Evolutionary conservation across 805 yeast species (phyloP), one percentile per base, ranked within the genome.

Genomic region (Teunomyces tritomae): DNA sequence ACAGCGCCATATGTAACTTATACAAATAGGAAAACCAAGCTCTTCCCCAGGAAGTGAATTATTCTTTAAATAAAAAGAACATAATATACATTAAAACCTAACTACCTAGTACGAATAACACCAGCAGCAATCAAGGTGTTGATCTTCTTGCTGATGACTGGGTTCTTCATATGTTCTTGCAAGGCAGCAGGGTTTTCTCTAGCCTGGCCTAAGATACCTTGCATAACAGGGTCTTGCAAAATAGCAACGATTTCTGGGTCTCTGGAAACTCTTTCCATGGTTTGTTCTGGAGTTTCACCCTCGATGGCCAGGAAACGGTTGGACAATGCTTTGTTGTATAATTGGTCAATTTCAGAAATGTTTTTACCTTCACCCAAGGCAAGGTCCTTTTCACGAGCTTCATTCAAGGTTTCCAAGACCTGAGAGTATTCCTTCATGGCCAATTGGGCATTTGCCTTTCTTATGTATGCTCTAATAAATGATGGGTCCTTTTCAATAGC

Each of bases 81-180:
- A 40, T 48, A 34, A 39, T 34, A 30, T 26, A 33, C 26, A 37
- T 37, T 24, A 37, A 37, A 37, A 11, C 36, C 13, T n/a, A 9
- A 14, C 51, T 65, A 85, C 64, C 96, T 84, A 28, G 96, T 89
- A 66, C 96, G 85, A 62, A 94, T 91, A 48, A 94, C 87, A 67
- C 99, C 99, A 14, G 98, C 97, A 48, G 97, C 96, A 65, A 91
- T 85, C 68, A 94, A 79, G 58, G 87, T 78, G 68, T 87, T 85
- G 59, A 94, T 84, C 82, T 94, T 94, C 68, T 84, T 85, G 63
- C 84, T 81, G 44, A 94, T 87, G 51, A 84, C 95, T 35, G 99
- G 98, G 71, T 94, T 94, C 77, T 83, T 87, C 97, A 94, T 90
- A 72, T 94, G 99, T 61, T 92, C 97, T 66, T 88, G 95, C 58